Percentiles rank a stretch among this genome's conserved stretches.
Evolutionary conservation across 2,329 filamentous ascomycete genomes (phyloP).

Genomic region (Monosporascus sp.): DNA sequence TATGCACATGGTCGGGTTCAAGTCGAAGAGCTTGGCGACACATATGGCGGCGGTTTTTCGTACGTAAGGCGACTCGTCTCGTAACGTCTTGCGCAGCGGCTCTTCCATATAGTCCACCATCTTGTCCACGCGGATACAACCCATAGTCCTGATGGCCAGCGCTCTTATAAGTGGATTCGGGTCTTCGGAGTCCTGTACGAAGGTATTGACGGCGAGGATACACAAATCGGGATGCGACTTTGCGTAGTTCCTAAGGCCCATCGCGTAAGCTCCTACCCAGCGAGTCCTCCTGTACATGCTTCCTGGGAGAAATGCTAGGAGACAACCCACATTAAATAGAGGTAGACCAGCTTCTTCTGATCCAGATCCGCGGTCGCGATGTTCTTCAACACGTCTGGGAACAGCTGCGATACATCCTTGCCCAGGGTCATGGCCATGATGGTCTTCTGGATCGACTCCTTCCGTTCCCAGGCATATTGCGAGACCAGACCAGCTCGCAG

Average conservation of each 20-base stretch:
- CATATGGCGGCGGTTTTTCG: conserved; percentile 97
- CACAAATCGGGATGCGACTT: conserved; percentile 98
- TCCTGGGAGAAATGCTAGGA: background rate
- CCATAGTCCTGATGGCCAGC: conserved; percentile 95
- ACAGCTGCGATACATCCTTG: conserved; percentile 95
- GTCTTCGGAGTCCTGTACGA: conserved; percentile 98
- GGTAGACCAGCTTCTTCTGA: conserved; percentile 98
- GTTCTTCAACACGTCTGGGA: conserved; percentile 97
- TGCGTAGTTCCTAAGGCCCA: conserved; percentile 78
- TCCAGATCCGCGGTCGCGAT: conserved; percentile 92
- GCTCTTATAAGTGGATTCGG: conserved; percentile 94
- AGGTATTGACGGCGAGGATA: conserved; percentile 97
- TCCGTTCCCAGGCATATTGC: conserved; percentile 98
- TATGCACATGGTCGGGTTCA: conserved; percentile 87
- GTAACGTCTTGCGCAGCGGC: conserved; percentile 87
- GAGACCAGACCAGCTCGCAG: conserved; percentile 91
- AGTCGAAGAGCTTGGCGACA: conserved; percentile 94
- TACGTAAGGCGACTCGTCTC: conserved; percentile 97
- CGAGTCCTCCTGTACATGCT: background rate
- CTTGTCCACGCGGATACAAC: conserved; percentile 95
- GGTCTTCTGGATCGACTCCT: conserved; percentile 98
- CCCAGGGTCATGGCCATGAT: conserved; percentile 99
- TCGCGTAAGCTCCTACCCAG: conserved; percentile 13
- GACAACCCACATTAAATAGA: conserved; percentile 81
- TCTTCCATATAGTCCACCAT: conserved; percentile 99